These are phyloP conservation scores for Metschnikowia drakensbergensis DNA, from an alignment of 805 yeast species.

Conservation along the genomic window DNA sequence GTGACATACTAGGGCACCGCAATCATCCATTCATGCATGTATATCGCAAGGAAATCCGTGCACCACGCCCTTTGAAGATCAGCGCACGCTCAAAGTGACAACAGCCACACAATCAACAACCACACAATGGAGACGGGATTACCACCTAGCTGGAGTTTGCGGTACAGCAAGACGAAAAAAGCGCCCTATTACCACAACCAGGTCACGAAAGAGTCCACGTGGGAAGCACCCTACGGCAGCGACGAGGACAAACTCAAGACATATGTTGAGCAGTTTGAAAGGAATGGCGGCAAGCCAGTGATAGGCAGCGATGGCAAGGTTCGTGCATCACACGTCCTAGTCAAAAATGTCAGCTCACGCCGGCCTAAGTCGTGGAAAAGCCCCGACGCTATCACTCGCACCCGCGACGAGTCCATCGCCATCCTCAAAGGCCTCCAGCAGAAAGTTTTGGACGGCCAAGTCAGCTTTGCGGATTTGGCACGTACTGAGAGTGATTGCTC, in stretches of 20 bases:
- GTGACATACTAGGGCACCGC: conserved; percentile 1
- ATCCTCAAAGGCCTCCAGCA: conserved; percentile 55
- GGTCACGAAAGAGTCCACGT: conserved; percentile 65
- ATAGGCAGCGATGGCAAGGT: conserved; percentile 51
- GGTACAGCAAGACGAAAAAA: conserved; percentile 72
- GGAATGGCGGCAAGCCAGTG: conserved; percentile 28
- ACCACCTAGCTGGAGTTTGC: conserved; percentile 81
- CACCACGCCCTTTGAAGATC: neutral
- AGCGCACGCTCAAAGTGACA: neutral
- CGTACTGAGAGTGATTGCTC: conserved; percentile 83
- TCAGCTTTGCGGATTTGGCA: conserved; percentile 69
- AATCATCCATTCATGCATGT: neutral
- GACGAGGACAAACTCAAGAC: conserved; percentile 54
- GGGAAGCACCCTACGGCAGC: conserved; percentile 91
- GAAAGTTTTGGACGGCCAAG: conserved; percentile 59
- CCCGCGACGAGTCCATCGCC: conserved; percentile 79
- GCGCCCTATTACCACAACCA: conserved; percentile 80
- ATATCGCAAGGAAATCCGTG: neutral
- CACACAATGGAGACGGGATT: conserved; percentile 58
- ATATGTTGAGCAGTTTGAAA: conserved; percentile 47
- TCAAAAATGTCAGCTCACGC: conserved; percentile 80
- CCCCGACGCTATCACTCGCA: conserved; percentile 62
- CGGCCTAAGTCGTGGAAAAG: conserved; percentile 92
- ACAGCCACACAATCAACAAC: neutral
- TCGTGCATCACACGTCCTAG: conserved; percentile 74